Percentiles rank a stretch among this genome's conserved stretches.
These are phyloP conservation scores for Cucurbita pepo DNA, from an alignment of 306 rosid species.

Conservation along the genomic window DNA sequence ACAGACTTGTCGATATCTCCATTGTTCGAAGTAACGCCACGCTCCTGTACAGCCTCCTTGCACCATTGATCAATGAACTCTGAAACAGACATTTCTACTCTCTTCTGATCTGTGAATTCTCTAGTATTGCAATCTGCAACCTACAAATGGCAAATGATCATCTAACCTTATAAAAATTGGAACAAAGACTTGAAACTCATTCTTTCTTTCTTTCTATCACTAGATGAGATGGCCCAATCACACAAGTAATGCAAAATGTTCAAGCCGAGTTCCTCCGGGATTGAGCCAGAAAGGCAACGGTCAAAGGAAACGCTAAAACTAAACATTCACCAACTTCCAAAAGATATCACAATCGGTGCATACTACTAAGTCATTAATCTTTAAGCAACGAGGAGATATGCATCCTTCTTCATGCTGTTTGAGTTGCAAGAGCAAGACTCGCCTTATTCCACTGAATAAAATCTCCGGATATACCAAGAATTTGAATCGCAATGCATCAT, in stretches of 20 bases:
- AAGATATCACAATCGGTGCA: background rate
- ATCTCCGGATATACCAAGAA: background rate
- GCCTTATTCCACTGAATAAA: background rate
- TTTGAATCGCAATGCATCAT: background rate
- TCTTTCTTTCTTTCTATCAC: background rate
- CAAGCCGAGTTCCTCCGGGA: too few relatives aligned
- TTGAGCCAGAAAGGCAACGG: too few relatives aligned
- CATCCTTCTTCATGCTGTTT: background rate
- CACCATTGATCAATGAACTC: slow-evolving; percentile 44
- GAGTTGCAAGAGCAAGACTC: background rate
- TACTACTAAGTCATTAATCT: background rate
- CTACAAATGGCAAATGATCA: slow-evolving; percentile 15
- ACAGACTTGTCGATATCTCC: slow-evolving; percentile 14
- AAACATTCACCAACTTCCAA: background rate
- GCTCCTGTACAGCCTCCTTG: slow-evolving; percentile 18
- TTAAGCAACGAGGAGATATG: background rate
- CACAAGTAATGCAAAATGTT: too few relatives aligned
- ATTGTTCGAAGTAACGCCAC: slow-evolving; percentile 8
- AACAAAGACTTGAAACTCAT: background rate
- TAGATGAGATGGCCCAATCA: background rate
- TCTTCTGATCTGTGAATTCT: slow-evolving; percentile 81
- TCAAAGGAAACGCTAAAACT: too few relatives aligned
- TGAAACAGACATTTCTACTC: slow-evolving; percentile 56
- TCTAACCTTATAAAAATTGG: background rate
- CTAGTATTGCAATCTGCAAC: slow-evolving; percentile 76